Evolutionary conservation across 1,139 yeast species (phyloP).

Genomic region (Yamadazyma diddensiae): DNA sequence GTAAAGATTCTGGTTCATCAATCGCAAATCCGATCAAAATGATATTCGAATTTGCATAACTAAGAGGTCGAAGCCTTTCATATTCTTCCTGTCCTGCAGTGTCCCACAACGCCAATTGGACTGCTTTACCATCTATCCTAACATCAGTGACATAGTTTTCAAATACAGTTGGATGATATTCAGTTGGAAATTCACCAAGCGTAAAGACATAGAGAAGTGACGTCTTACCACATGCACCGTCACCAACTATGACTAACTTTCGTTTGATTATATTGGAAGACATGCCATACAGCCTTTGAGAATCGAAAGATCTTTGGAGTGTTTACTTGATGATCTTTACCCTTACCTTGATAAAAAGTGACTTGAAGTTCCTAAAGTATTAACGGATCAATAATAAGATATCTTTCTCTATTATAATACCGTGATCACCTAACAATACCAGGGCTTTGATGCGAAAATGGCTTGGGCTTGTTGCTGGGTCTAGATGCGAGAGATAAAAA

Average conservation of each 20-base stretch:
- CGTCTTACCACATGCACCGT: constrained; percentile 95
- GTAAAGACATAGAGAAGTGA: constrained; percentile 89
- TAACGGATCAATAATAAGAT: too few species aligned
- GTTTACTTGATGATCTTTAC: too few species aligned
- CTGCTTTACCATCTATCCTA: constrained; percentile 87
- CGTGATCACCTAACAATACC: too few species aligned
- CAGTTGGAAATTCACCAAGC: constrained; percentile 80
- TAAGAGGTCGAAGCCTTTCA: constrained; percentile 76
- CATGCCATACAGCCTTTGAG: too few species aligned
- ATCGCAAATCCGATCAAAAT: constrained; percentile 71
- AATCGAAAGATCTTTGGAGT: too few species aligned
- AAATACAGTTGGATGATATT: constrained; percentile 91
- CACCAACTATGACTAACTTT: constrained; percentile 89
- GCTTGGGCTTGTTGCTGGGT: too few species aligned
- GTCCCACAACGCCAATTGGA: constrained; percentile 90
- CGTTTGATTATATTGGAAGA: constrained; percentile 42
- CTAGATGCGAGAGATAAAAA: too few species aligned
- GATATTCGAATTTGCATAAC: constrained; percentile 74
- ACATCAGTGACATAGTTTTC: constrained; percentile 94
- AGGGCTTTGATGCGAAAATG: too few species aligned
- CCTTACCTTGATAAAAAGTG: too few species aligned
- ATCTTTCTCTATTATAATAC: too few species aligned
- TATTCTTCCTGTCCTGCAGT: constrained; percentile 97
- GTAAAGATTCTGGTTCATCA: constrained; percentile 66
- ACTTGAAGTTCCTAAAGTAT: too few species aligned